Evolutionary conservation across 2,329 filamentous ascomycete genomes (phyloP), one percentile per base, ranked within the genome.

Genomic region (Paradendryphiella salina): DNA sequence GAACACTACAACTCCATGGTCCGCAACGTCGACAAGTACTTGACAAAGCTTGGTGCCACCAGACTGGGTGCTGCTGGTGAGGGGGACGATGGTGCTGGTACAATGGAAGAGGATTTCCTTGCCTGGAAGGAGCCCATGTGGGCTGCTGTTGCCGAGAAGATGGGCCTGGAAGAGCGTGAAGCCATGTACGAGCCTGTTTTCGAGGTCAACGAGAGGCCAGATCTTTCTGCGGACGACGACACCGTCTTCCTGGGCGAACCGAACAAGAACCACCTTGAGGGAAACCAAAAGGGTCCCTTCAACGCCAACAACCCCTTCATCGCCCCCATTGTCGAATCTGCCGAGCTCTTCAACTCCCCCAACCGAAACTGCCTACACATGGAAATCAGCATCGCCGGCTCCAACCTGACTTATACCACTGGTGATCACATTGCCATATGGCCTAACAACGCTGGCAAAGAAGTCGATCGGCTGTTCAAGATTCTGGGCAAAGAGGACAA

Each of bases 41-140:
- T 99, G 52, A 81, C 85, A 68, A 93, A 89, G 67, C 81, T 96
- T 15, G 94, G 94, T 54, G 94, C 89, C 10, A 82, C 85, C 69
- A 84, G 90, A 61, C 90, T 99, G 62, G 92, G 94, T 37, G 80
- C 86, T 50, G 90, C 92, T 48, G 94, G 95, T 64, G 93, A 97
- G 78, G 94, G 94, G 67, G 94, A 99, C 67, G 94, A 99, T 72
- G 94, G 95, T 59, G 92, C 94, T 60, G 94, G 95, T 55, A 99
- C 94, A 50, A 99, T 99, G 95, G 94, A 99, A 77, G 95, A 99
- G 77, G 95, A 99, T 69, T 99, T 97, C 75, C 78, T 99, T 66
- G 90, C 93, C 60, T 99, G 94, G 94, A 99, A 99, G 79, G 94
- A 99, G 68, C 92, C 92, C 56, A 99, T 99, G 94, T 99, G 95